Evolutionary conservation across 2,329 filamentous ascomycete genomes (phyloP), one percentile per base, ranked within the genome.

Genomic region (Botrytis galanthina): DNA sequence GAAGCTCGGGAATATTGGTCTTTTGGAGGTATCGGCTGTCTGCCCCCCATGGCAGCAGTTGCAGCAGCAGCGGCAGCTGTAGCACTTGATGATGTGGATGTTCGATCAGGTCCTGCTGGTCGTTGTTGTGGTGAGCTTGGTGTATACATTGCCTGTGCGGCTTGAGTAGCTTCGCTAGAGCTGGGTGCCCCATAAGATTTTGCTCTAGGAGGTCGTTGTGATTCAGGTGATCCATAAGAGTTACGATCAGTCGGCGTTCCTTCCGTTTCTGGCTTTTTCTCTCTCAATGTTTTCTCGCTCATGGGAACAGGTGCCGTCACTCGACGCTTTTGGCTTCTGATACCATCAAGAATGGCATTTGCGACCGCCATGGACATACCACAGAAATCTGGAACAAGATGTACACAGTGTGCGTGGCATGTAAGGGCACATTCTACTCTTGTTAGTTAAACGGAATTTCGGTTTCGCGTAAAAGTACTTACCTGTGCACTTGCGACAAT

Each of bases 301-400:
- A 80, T 76, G 16, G 76, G 60, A 29, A 78, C 75, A 67, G 79
- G 79, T 32, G 76, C 73, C 18, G 76, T 86, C 83, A 92, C 86
- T 68, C 85, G 83, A 74, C 90, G 88, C 84, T 95, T 97, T 74
- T 92, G 91, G 68, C 90, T 90, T 80, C 93, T 90, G 78, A 98
- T 93, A 68, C 95, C 93, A 76, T 94, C 92, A 72, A 98, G 83
- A 77, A 99, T 98, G 80, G 97, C 91, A 82, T 98, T 98, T 61
- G 96, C 96, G 54, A 93, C 93, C 73, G 96, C 93, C 96, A 98
- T 98, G 42, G 94, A 97, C 94, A 99, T 99, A 78, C 96, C 96
- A 82, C 96, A 99, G 84, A 99, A 99, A 82, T 99, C 96, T 32
- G 96, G 96, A 46, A 99, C 95, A 78, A 99, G 89, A 83, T 99